Evolutionary conservation across 1,284 basidiomycete species (phyloP), one percentile per base, ranked within the genome.

Genomic region (Boletellus deceptivus): DNA sequence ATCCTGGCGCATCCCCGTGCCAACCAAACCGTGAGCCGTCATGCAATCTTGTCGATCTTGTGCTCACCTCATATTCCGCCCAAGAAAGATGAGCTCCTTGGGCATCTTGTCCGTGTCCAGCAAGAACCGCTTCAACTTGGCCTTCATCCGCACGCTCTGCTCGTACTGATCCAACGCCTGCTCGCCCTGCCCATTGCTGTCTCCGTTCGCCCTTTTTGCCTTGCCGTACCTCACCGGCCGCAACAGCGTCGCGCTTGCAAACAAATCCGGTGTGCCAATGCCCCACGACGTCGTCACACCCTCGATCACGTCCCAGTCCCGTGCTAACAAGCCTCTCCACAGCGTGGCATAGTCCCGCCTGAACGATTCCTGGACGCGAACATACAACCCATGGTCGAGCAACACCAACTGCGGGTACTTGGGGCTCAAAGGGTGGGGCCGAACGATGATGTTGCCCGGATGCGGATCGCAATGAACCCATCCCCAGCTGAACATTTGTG

Each of bases 301-400:
- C 52, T 86, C 79, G 13, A 92, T 81, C 6, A 74, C 74, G 0
- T 71, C 69, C 56, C 85, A 82, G 67, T 95, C 89, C 8, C 81
- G 76, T 0, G 81, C 78, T 41, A 95, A 79, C 55, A 95, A 76
- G 0, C 80, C 85, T 46, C 84, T 77, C 93, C 92, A 95, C 1
- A 95, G 73, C 5, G 75, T 73, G 16, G 88, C 88, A 72, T 92
- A 93, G 50, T 93, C 80, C 37, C 76, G 73, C 53, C 80, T 78
- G 66, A 93, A 89, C 3, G 74, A 62, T 18, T 82, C 76, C n/a
- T 77, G 68, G 2, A 89, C 76, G 4, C 75, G 74, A 27, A 93
- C 89, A 62, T 92, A 95, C 17, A 96, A 72, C 0, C 93, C 93
- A 64, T 96, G 93, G 63, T 96, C 93, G 56, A 96, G 81, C 10